phyloP scores from a whole-genome alignment of 306 rosid species.

The Betula pendula region DNA sequence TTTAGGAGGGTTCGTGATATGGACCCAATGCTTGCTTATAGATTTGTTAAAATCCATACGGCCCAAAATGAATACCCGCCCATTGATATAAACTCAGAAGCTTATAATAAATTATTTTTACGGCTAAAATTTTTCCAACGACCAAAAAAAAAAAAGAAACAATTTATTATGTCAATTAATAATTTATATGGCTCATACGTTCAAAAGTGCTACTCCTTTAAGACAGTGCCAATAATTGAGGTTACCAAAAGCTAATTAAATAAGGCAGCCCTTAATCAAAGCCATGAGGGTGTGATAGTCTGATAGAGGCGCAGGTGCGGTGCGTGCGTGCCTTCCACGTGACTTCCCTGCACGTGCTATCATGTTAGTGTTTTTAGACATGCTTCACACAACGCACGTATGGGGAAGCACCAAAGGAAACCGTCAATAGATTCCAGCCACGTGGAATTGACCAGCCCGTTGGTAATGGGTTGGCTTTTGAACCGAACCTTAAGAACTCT shows the following conservation, averaged over 20 bases:
- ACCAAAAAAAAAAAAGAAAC: too few species aligned
- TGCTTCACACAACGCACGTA: constrained; percentile 59
- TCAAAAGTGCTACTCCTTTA: not conserved
- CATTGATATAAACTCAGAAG: too few species aligned
- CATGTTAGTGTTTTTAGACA: constrained; percentile 44
- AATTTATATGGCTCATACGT: not conserved
- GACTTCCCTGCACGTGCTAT: constrained; percentile 51
- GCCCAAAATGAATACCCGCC: too few species aligned
- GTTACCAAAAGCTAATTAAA: not conserved
- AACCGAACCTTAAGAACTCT: constrained; percentile 43
- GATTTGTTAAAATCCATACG: too few species aligned
- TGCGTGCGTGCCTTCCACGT: constrained; percentile 28
- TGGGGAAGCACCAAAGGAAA: constrained; percentile 43
- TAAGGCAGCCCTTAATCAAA: not conserved
- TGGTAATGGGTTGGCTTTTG: constrained; percentile 33
- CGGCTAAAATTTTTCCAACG: too few species aligned
- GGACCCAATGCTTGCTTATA: too few species aligned
- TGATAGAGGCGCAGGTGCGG: constrained; percentile 22
- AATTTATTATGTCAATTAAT: too few species aligned
- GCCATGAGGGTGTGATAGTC: constrained; percentile 26
- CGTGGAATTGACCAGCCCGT: constrained; percentile 43
- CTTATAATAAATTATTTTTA: too few species aligned
- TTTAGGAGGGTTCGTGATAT: too few species aligned
- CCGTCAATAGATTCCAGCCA: constrained; percentile 37
- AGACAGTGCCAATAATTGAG: constrained; percentile 10